Percentiles rank a stretch among this genome's conserved stretches.
Conservation (phyloP, 2,329 filamentous ascomycete species). For the Cordyceps farinosa region DNA sequence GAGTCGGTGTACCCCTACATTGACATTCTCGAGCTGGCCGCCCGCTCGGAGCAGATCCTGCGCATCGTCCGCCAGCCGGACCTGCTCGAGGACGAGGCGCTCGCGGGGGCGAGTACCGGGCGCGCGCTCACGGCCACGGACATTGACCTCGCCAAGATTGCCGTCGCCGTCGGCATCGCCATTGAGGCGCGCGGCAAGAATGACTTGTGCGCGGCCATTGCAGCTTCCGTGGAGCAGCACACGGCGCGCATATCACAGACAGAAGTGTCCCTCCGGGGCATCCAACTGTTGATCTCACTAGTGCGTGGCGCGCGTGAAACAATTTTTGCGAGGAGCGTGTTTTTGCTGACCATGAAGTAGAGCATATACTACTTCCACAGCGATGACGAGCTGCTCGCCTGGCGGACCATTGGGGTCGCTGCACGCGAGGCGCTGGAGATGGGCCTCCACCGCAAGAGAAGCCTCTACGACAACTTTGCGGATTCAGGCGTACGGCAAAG, state of each 20-base stretch:
- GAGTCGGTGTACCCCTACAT: constrained; percentile 36
- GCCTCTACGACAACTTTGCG: constrained; percentile 37
- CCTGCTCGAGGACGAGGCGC: constrained; percentile 10
- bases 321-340: background rate
- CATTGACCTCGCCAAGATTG: constrained; percentile 32
- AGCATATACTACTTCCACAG: constrained; percentile 43
- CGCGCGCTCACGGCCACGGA: constrained; percentile 24
- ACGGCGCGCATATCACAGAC: constrained; percentile 28
- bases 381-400: constrained; percentile 48
- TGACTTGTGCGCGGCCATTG: constrained; percentile 27
- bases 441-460: constrained; percentile 45
- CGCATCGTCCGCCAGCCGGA: constrained; percentile 21
- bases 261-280: constrained; percentile 32
- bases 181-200: constrained; percentile 32
- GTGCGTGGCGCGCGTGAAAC: constrained; percentile 17
- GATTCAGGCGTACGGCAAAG: constrained; percentile 29
- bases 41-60: constrained; percentile 27
- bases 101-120: background rate
- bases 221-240: constrained; percentile 29
- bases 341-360: constrained; percentile 21
- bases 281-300: constrained; percentile 32
- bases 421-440: constrained; percentile 45
- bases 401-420: constrained; percentile 46
- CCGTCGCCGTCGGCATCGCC: constrained; percentile 32
- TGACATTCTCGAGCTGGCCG: constrained; percentile 28